Conservation (phyloP, 352 stramenopile genomes). For the Aphanomyces euteiches region DNA sequence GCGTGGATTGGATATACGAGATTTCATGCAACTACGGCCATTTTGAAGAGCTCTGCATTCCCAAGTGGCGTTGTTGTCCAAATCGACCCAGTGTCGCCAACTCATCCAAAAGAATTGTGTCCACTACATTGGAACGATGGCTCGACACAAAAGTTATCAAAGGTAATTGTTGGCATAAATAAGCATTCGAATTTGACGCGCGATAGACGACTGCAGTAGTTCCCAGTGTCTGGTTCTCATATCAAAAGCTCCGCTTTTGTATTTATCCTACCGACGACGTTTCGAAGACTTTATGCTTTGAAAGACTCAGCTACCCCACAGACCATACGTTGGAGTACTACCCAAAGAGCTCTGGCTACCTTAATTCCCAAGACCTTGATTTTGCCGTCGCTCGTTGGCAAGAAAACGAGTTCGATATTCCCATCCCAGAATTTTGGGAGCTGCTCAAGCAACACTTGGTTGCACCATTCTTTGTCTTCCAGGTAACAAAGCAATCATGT, state of each 20-base stretch:
- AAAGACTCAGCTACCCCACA: slow-evolving; percentile 48
- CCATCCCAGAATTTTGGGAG: slow-evolving; percentile 74
- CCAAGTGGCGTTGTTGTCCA: slow-evolving; percentile 1
- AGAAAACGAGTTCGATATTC: slow-evolving; percentile 84
- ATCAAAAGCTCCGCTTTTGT: slow-evolving; percentile 78
- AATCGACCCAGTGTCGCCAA: slow-evolving; percentile 6
- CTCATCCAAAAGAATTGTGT: slow-evolving; percentile 12
- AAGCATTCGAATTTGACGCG: too few species aligned
- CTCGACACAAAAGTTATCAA: too few species aligned
- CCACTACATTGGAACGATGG: not conserved
- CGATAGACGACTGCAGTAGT: not conserved
- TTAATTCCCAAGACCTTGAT: slow-evolving; percentile 17
- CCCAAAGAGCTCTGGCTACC: slow-evolving; percentile 32
- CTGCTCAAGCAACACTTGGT: slow-evolving; percentile 91
- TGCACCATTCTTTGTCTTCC: slow-evolving; percentile 97
- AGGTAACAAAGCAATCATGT: slow-evolving; percentile 45
- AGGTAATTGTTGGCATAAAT: too few species aligned
- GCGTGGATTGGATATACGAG: slow-evolving; percentile 40
- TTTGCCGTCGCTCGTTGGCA: slow-evolving; percentile 42
- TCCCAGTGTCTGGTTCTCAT: slow-evolving; percentile 64
- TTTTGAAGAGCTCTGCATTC: not conserved
- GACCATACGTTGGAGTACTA: slow-evolving; percentile 36
- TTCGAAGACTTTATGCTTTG: slow-evolving; percentile 36
- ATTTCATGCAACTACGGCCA: not conserved
- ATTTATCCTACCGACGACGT: slow-evolving; percentile 45